These are phyloP conservation scores for Cutaneotrichosporon daszewskae DNA, from an alignment of 1,284 basidiomycete species.

Conservation along the genomic window DNA sequence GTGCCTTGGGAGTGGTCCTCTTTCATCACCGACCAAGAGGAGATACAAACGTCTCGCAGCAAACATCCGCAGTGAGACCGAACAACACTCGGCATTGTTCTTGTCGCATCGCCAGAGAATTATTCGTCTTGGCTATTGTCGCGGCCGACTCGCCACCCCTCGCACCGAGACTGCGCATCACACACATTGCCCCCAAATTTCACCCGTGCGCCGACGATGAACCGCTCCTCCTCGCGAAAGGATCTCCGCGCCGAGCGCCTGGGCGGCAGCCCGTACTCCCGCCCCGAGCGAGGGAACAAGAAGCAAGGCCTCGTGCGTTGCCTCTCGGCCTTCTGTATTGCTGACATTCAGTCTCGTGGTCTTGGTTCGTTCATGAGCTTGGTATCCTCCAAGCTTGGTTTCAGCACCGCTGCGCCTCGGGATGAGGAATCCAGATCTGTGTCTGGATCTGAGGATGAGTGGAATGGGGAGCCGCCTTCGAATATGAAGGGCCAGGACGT, in stretches of 20 bases:
- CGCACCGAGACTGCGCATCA: too few relatives aligned
- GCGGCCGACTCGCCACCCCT: too few relatives aligned
- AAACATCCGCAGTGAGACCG: too few relatives aligned
- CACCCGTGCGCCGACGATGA: conserved; percentile 25
- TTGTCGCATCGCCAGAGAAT: too few relatives aligned
- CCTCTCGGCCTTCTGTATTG: not conserved
- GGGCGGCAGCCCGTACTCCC: conserved; percentile 25
- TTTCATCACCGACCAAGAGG: too few relatives aligned
- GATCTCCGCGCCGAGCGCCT: conserved; percentile 29
- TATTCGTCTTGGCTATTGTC: too few relatives aligned
- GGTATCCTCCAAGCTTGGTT: conserved; percentile 29
- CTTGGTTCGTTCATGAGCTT: conserved; percentile 17
- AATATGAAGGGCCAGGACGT: conserved; percentile 31
- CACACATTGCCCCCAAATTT: too few relatives aligned
- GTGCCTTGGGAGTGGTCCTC: not conserved
- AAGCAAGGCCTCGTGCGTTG: not conserved
- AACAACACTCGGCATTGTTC: too few relatives aligned
- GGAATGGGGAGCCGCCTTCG: conserved; percentile 31
- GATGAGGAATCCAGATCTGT: conserved; percentile 27
- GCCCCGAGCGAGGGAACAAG: not conserved
- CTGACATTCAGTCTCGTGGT: conserved; percentile 1
- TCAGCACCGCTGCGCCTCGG: conserved; percentile 11
- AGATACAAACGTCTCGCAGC: too few relatives aligned
- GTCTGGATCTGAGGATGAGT: conserved; percentile 41
- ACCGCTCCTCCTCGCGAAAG: conserved; percentile 29